Base-by-base conservation (phyloP, 2,329 filamentous ascomycete genomes). In the Fusarium coicis region DNA sequence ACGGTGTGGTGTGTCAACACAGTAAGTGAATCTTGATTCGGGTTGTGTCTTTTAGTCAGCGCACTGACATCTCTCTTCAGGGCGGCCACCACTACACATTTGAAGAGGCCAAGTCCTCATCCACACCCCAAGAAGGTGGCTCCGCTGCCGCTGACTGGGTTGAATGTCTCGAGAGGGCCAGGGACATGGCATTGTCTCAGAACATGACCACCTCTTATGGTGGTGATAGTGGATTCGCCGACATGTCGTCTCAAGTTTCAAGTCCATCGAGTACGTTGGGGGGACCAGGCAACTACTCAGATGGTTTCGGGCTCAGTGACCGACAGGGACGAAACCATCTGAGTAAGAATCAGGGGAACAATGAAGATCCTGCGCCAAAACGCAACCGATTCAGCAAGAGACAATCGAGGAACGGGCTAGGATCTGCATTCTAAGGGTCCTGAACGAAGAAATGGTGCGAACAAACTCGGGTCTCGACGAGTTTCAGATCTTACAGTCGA, bases 391-490 rank as follows among this genome's bases (percentile, higher is more conserved):
- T 98, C 83, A 97, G 95, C 84, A 96, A 96, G 83, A 88, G 96
- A 75, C 94, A 97, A 83, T 97, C 93, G 21, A 97, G 97, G 84
- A 97, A 94, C 81, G 95, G 96, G n/a, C 88, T 97, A 54, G 94
- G 94, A 34, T 93, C 95, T 54, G 93, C 94, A 56, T 97, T 98
- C 80, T 97, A 79, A 84, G 52, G 50, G 43, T 42, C 50, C 39
- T 40, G 37, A 19, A 61, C 37, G 47, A 42, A 34, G 56, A 64
- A 60, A 63, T 55, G 62, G 52, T 37, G 68, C 42, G 52, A 54
- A 58, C 65, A 68, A 63, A 70, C 42, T 64, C 47, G 62, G 57
- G 44, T 64, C 47, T 44, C 60, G 26, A 56, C 49, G 62, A 64
- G 58, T 23, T 62, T 49, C 59, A 50, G 63, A 67, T 61, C 43